phyloP scores from a whole-genome alignment of 2,329 filamentous ascomycete genomes.

The Penicillium crustosum region DNA sequence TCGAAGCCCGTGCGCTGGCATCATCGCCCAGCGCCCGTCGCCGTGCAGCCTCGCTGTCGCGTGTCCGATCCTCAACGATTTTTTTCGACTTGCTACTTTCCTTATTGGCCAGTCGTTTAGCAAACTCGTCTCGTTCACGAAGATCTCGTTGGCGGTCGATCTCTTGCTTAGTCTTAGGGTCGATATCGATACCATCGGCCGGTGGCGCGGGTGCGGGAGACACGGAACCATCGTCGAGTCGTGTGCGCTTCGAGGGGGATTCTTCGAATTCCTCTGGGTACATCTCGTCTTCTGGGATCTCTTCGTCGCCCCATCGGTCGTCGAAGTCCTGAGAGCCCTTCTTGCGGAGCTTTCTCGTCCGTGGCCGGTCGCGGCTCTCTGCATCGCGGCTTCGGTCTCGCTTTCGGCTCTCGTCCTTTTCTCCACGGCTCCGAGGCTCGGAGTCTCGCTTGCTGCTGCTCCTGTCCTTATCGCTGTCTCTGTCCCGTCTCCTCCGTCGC shows the following conservation, averaged over 20 bases:
- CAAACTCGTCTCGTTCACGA: slow-evolving; percentile 75
- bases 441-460: slow-evolving; percentile 21
- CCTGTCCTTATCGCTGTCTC: slow-evolving; percentile 27
- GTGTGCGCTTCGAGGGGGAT: slow-evolving; percentile 69
- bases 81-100: slow-evolving; percentile 71
- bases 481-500: slow-evolving; percentile 23
- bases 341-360: slow-evolving; percentile 53
- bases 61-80: slow-evolving; percentile 60
- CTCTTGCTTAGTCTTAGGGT: slow-evolving; percentile 59
- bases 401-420: slow-evolving; percentile 41
- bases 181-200: slow-evolving; percentile 52
- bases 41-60: slow-evolving; percentile 59
- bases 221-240: slow-evolving; percentile 58
- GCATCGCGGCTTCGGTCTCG: slow-evolving; percentile 39
- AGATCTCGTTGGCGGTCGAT: slow-evolving; percentile 64
- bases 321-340: slow-evolving; percentile 62
- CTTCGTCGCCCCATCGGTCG: slow-evolving; percentile 80
- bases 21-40: slow-evolving; percentile 66
- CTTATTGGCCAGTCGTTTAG: slow-evolving; percentile 70
- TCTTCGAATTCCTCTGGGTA: slow-evolving; percentile 61
- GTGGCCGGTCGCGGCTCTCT: slow-evolving; percentile 43
- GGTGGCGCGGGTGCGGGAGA: slow-evolving; percentile 32
- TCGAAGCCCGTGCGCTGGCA: slow-evolving; percentile 64
- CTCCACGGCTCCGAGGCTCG: slow-evolving; percentile 25
- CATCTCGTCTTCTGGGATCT: slow-evolving; percentile 42